phyloP scores from a whole-genome alignment of 148 eudicot genomes.

The Fagopyrum tataricum region DNA sequence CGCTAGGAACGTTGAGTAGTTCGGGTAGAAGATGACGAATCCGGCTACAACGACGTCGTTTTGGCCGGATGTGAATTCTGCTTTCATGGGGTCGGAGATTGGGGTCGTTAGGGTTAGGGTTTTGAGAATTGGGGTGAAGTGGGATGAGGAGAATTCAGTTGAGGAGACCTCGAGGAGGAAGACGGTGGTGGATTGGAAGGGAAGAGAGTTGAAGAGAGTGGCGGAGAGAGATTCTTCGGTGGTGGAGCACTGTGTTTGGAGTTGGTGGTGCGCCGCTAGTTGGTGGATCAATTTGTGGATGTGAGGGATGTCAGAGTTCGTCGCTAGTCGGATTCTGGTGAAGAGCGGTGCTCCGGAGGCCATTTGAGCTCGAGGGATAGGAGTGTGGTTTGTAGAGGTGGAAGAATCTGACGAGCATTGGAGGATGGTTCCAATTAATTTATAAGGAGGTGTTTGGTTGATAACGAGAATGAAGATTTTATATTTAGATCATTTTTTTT shows the following conservation, averaged over 20 bases:
- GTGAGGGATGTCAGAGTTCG: conserved; percentile 45
- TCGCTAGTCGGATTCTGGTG: conserved; percentile 63
- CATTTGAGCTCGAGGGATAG: conserved; percentile 16
- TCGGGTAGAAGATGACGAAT: conserved; percentile 65
- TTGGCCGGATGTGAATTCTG: conserved; percentile 15
- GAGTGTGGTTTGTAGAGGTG: background rate
- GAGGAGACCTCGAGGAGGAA: conserved; percentile 63
- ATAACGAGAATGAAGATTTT: too few species aligned
- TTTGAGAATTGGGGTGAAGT: conserved; percentile 40
- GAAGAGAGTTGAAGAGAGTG: conserved; percentile 64
- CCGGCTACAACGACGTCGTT: conserved; percentile 40
- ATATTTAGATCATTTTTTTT: too few species aligned
- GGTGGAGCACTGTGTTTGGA: conserved; percentile 31
- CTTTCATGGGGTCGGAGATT: conserved; percentile 33
- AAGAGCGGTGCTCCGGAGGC: conserved; percentile 66
- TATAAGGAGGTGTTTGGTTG: too few species aligned
- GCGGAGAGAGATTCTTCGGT: conserved; percentile 54
- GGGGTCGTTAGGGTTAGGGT: conserved; percentile 30
- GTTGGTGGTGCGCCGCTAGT: conserved; percentile 58
- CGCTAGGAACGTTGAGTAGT: conserved; percentile 65
- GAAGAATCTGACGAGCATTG: background rate
- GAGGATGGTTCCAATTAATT: background rate
- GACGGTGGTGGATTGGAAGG: conserved; percentile 71
- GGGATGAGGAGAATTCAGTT: conserved; percentile 23
- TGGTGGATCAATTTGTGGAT: conserved; percentile 82